Conservation (phyloP, 1,284 basidiomycete genomes). For the Chiua sp. region DNA sequence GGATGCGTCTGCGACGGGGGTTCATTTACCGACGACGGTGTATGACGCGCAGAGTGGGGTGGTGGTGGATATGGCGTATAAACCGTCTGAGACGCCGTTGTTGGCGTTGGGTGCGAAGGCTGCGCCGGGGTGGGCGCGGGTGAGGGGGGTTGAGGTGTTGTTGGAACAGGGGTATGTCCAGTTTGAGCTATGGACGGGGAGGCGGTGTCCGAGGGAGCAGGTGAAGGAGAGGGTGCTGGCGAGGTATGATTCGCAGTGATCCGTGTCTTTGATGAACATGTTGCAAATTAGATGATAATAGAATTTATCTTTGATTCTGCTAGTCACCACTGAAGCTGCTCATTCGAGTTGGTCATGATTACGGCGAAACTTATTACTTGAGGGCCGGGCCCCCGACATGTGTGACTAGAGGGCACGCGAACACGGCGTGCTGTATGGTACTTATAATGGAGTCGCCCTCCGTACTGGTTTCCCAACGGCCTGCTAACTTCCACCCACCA, state of each 20-base stretch:
- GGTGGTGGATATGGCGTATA: constrained; percentile 93
- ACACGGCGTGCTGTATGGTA: no score
- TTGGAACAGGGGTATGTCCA: constrained; percentile 89
- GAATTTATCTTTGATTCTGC: no score
- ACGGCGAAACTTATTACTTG: no score
- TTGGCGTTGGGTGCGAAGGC: constrained; percentile 57
- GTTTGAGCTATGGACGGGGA: constrained; percentile 83
- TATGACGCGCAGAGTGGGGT: constrained; percentile 60
- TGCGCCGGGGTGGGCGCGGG: constrained; percentile 68
- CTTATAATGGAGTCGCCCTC: no score
- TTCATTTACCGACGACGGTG: constrained; percentile 63
- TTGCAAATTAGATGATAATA: no score
- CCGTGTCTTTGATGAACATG: no score
- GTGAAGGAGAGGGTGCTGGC: constrained; percentile 58
- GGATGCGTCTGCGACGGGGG: constrained; percentile 37
- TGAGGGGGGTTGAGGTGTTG: constrained; percentile 84
- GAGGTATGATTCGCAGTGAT: constrained; percentile 41
- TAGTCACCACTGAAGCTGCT: no score
- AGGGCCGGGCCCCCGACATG: no score
- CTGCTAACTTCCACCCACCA: no score
- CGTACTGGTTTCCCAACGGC: no score
- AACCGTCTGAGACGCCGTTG: constrained; percentile 78
- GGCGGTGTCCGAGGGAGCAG: constrained; percentile 53
- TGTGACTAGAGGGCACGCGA: no score
- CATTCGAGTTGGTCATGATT: no score